A percentile compares a stretch with the other conserved stretches of the same genome.
These are phyloP conservation scores for Colletotrichum sublineola DNA, from an alignment of 2,329 filamentous ascomycete species.

Conservation along the genomic window DNA sequence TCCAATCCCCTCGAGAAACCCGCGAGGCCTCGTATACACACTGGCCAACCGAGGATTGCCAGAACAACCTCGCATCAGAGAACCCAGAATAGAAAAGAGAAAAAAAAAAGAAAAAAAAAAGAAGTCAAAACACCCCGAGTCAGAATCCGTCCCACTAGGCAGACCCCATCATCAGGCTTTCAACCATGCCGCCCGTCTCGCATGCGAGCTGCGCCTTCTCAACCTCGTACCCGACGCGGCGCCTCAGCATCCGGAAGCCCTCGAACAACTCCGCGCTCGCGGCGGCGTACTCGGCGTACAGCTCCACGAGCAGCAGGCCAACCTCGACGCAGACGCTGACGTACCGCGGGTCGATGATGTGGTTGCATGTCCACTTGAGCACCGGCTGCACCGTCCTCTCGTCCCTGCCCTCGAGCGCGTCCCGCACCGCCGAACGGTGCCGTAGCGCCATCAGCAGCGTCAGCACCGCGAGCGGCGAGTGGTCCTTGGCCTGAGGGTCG, in stretches of 20 bases:
- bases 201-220: slow-evolving; percentile 87
- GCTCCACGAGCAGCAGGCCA: slow-evolving; percentile 83
- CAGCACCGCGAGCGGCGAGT: slow-evolving; percentile 71
- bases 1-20: neutral
- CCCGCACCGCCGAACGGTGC: slow-evolving; percentile 86
- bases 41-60: neutral
- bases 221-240: slow-evolving; percentile 80
- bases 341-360: slow-evolving; percentile 87
- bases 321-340: slow-evolving; percentile 86
- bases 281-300: slow-evolving; percentile 86
- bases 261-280: slow-evolving; percentile 79
- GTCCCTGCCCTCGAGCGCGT: slow-evolving; percentile 84
- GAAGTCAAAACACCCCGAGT: neutral
- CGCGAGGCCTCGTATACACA: neutral
- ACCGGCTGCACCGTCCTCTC: slow-evolving; percentile 86
- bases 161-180: slow-evolving; percentile 70
- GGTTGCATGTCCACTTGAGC: slow-evolving; percentile 83
- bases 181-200: slow-evolving; percentile 89
- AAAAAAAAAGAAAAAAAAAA: neutral
- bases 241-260: slow-evolving; percentile 76
- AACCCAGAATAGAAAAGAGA: neutral
- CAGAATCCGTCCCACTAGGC: slow-evolving; percentile 44
- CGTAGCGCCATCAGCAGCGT: slow-evolving; percentile 87
- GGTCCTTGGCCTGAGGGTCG: slow-evolving; percentile 60
- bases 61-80: neutral